phyloP scores from a whole-genome alignment of 129 eudicot genomes.

The Artemisia argyi region DNA sequence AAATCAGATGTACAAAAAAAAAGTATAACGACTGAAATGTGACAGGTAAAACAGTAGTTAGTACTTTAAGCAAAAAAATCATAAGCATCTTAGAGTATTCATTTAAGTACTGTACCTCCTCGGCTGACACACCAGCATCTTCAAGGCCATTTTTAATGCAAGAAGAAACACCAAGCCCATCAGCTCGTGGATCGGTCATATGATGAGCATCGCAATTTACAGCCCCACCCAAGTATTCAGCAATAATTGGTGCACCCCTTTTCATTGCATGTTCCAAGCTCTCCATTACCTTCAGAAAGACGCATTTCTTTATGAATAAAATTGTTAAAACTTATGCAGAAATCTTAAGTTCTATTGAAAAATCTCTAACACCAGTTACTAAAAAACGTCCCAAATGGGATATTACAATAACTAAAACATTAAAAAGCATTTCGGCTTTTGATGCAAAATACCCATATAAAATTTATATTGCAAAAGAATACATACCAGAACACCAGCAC shows the following conservation, averaged over 20 bases:
- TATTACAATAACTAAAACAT: too few relatives aligned
- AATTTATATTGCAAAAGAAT: not conserved
- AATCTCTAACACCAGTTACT: not conserved
- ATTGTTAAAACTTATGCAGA: too few relatives aligned
- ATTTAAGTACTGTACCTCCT: conserved; percentile 67
- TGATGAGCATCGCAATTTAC: conserved; percentile 94
- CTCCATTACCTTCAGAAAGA: conserved; percentile 81
- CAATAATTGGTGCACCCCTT: conserved; percentile 87
- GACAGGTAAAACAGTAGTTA: too few relatives aligned
- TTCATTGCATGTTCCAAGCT: conserved; percentile 98
- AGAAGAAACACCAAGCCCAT: conserved; percentile 97
- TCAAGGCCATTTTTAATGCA: conserved; percentile 67
- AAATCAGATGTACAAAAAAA: too few relatives aligned
- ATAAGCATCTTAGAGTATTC: not conserved
- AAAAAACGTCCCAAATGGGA: not conserved
- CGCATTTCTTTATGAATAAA: not conserved
- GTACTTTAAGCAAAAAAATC: too few relatives aligned
- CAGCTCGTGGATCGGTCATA: conserved; percentile 90
- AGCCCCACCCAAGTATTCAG: conserved; percentile 95
- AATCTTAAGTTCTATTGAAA: not conserved
- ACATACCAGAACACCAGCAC: conserved; percentile 90
- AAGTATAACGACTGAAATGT: too few relatives aligned
- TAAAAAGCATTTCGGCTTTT: too few relatives aligned
- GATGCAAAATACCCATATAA: not conserved
- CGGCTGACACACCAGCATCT: conserved; percentile 91